phyloP scores from a whole-genome alignment of 495 filamentous ascomycete genomes.

The Cenococcum geophilum region DNA sequence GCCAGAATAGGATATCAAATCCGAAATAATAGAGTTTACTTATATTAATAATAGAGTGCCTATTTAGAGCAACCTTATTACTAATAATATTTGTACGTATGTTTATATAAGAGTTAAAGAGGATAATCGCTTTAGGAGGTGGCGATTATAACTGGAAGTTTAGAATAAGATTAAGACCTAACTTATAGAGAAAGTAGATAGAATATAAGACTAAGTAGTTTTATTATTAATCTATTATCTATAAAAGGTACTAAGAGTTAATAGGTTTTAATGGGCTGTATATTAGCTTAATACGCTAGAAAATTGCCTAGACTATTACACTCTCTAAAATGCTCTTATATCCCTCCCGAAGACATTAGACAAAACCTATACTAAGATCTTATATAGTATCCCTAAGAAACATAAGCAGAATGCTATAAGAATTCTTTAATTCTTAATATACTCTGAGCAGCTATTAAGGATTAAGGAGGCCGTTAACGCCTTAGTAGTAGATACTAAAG shows the following conservation, averaged over 20 bases:
- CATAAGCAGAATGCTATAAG: conserved; percentile 24
- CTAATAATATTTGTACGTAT: conserved; percentile 4
- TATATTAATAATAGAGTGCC: not conserved
- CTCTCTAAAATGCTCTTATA: conserved; percentile 31
- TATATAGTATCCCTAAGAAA: conserved; percentile 31
- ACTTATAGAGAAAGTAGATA: conserved; percentile 5
- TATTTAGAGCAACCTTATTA: conserved; percentile 5
- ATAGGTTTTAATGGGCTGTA: conserved; percentile 43
- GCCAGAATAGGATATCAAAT: conserved; percentile 27
- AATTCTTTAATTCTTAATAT: conserved; percentile 36
- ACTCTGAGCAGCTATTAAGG: conserved; percentile 24
- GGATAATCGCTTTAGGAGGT: conserved; percentile 5
- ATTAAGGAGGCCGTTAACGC: conserved; percentile 36
- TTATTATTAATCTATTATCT: conserved; percentile 11
- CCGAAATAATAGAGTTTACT: conserved; percentile 35
- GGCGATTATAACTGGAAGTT: not conserved
- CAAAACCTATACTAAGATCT: conserved; percentile 39
- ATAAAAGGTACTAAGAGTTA: not conserved
- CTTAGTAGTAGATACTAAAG: conserved; percentile 23
- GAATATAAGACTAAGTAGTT: conserved; percentile 9
- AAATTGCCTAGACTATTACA: too few relatives aligned
- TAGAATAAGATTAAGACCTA: conserved; percentile 6
- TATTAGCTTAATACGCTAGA: conserved; percentile 41
- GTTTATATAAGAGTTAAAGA: not conserved
- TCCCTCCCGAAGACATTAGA: conserved; percentile 38